These are phyloP conservation scores for Didymella arachidicola DNA, from an alignment of 2,329 filamentous ascomycete species.

Conservation along the genomic window DNA sequence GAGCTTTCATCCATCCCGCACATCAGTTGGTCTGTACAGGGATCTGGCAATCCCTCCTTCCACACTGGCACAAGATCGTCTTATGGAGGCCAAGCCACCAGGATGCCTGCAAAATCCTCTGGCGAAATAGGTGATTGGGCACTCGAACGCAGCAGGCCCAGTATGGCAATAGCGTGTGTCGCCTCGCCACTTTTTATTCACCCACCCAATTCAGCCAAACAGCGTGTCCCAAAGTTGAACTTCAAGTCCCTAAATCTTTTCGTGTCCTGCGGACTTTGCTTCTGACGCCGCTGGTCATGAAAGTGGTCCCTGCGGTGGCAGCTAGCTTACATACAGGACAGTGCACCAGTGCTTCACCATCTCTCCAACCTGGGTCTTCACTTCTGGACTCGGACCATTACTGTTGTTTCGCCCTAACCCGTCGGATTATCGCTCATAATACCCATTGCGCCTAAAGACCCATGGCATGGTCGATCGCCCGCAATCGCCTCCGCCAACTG, in stretches of 20 bases:
- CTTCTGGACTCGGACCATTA: conserved; percentile 32
- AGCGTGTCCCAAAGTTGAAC: conserved; percentile 43
- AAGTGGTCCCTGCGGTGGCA: conserved; percentile 22
- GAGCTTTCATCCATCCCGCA: conserved; percentile 49
- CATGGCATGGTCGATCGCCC: conserved; percentile 46
- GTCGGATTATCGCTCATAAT: conserved; percentile 36
- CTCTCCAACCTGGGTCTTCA: conserved; percentile 25
- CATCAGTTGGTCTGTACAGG: conserved; percentile 48
- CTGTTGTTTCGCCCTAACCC: conserved; percentile 37
- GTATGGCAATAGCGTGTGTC: conserved; percentile 43
- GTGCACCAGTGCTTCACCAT: conserved; percentile 39
- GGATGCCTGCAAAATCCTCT: conserved; percentile 44
- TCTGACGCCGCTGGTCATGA: conserved; percentile 39
- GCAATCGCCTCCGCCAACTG: conserved; percentile 43
- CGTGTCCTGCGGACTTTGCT: conserved; percentile 41
- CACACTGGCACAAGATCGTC: conserved; percentile 45
- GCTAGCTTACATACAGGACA: conserved; percentile 36
- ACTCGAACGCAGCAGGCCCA: conserved; percentile 36
- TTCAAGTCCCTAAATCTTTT: conserved; percentile 43
- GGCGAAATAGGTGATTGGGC: conserved; percentile 35
- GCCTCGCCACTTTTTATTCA: conserved; percentile 53
- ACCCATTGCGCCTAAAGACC: conserved; percentile 40
- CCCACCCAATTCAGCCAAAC: conserved; percentile 46
- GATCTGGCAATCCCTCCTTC: conserved; percentile 38
- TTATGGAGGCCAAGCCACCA: conserved; percentile 40